These are phyloP conservation scores for Chloris gayana DNA, from an alignment of 176 grass and related monocot species.

Conservation along the genomic window DNA sequence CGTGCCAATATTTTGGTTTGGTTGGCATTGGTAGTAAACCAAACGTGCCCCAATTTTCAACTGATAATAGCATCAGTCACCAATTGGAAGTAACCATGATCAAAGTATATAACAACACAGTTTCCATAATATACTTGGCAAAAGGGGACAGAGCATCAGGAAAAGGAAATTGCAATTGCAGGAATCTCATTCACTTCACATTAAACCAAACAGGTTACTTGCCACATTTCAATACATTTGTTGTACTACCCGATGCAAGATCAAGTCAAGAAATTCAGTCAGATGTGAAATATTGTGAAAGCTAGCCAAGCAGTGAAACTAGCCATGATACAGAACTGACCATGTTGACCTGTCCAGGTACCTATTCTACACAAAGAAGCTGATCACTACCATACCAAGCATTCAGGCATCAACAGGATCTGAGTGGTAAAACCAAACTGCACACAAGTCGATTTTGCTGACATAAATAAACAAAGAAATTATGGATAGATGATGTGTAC, in stretches of 20 bases:
- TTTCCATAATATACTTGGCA: neutral
- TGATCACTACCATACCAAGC: neutral
- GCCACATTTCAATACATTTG: no score
- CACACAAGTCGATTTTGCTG: no score
- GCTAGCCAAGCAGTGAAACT: neutral
- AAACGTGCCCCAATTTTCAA: neutral
- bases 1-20: no score
- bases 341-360: neutral
- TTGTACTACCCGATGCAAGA: no score
- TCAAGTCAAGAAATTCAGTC: neutral
- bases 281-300: neutral
- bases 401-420: neutral
- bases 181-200: neutral
- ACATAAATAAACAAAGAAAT: constrained; percentile 25
- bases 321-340: neutral
- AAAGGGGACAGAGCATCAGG: neutral
- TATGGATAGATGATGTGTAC: constrained; percentile 20
- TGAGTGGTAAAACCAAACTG: neutral
- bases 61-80: neutral
- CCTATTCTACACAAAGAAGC: neutral
- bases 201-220: no score
- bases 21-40: no score
- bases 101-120: neutral
- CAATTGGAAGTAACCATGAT: neutral
- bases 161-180: neutral